Evolutionary conservation across 2,329 filamentous ascomycete genomes (phyloP).

Genomic region (Acrocalymma vagum): DNA sequence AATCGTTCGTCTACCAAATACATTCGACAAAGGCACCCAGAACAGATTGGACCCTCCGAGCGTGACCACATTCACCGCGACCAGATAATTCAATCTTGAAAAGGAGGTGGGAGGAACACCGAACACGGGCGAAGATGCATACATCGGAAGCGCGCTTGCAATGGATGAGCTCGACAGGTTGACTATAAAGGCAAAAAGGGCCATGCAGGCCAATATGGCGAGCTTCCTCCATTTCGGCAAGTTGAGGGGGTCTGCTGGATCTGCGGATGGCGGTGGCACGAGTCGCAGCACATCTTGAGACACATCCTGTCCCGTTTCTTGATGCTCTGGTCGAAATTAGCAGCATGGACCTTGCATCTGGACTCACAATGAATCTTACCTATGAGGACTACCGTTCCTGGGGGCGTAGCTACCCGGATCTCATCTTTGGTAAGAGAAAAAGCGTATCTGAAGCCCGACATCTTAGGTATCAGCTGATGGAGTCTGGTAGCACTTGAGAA

Average conservation of each 20-base stretch:
- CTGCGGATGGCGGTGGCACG: constrained; percentile 49
- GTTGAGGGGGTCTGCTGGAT: constrained; percentile 52
- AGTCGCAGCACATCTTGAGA: constrained; percentile 49
- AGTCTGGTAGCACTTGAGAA: no score
- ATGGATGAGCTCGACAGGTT: constrained; percentile 48
- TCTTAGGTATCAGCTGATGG: no score
- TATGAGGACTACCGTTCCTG: constrained; percentile 50
- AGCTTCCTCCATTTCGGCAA: constrained; percentile 47
- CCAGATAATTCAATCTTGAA: constrained; percentile 43
- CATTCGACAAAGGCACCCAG: constrained; percentile 53
- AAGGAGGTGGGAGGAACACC: constrained; percentile 40
- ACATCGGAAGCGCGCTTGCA: constrained; percentile 45
- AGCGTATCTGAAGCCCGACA: constrained; percentile 45
- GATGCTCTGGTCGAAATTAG: constrained; percentile 22
- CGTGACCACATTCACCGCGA: constrained; percentile 51
- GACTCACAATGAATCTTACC: constrained; percentile 32
- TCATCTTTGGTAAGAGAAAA: constrained; percentile 51
- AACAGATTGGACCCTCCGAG: constrained; percentile 49
- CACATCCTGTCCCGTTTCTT: constrained; percentile 37
- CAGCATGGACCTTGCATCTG: background rate
- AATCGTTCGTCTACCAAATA: constrained; percentile 50
- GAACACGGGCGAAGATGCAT: constrained; percentile 42
- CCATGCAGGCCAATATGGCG: constrained; percentile 47
- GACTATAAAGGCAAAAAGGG: constrained; percentile 46
- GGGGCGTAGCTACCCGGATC: constrained; percentile 48